Percentiles rank a stretch among this genome's conserved stretches.
Evolutionary conservation across 345 rosid genomes (phyloP).

Genomic region (Eucalyptus virginea): DNA sequence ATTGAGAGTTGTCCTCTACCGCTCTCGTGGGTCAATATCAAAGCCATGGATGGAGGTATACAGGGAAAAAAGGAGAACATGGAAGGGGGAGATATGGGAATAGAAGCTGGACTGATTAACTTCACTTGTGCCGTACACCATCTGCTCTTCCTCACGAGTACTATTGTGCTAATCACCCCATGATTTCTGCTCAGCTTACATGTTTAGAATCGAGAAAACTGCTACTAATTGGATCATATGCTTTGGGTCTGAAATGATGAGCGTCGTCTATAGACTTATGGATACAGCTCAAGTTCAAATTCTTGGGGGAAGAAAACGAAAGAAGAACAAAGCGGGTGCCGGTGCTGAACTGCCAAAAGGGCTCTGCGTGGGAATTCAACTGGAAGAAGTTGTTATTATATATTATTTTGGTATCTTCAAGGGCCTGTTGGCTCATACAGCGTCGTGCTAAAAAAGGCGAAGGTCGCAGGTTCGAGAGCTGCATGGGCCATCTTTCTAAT

Average conservation of each 20-base stretch:
- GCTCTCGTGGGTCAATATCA: background rate
- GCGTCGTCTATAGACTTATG: background rate
- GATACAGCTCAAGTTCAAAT: background rate
- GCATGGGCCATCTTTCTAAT: slow-evolving; percentile 18
- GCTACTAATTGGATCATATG: background rate
- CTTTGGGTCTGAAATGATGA: background rate
- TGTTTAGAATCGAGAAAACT: background rate
- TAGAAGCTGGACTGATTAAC: background rate
- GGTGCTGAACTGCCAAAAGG: background rate
- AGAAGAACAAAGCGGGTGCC: background rate
- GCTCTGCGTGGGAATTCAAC: background rate
- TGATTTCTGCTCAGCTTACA: background rate
- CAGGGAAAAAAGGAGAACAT: background rate
- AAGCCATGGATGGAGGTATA: background rate
- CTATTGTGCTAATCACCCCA: background rate
- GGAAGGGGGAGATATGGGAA: background rate
- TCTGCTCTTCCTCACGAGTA: background rate
- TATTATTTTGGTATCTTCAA: background rate
- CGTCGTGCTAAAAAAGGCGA: slow-evolving; percentile 95
- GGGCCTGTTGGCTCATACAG: slow-evolving; percentile 38
- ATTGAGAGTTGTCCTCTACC: background rate
- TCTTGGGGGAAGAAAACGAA: background rate
- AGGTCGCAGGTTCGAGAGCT: slow-evolving; percentile 56
- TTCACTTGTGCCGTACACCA: background rate
- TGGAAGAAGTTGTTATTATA: rapidly evolving